These are phyloP conservation scores for Sarocladium oryzae DNA, from an alignment of 2,329 filamentous ascomycete species.

Conservation along the genomic window DNA sequence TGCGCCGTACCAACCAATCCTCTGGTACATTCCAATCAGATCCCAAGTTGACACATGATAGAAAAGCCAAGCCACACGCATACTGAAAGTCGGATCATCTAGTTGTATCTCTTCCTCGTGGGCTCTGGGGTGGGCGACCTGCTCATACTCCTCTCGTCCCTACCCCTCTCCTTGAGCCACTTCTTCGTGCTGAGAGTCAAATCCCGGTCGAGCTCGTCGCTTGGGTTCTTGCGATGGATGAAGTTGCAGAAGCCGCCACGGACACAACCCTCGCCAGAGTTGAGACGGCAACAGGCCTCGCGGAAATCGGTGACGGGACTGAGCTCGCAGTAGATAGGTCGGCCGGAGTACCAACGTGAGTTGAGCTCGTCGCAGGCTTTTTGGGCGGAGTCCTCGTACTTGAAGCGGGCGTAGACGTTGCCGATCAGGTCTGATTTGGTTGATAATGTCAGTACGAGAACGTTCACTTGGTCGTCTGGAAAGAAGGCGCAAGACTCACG, in stretches of 20 bases:
- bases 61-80: not conserved
- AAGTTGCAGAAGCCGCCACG: slow-evolving; percentile 98
- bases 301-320: slow-evolving; percentile 96
- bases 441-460: too few relatives aligned
- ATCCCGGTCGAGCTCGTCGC: slow-evolving; percentile 80
- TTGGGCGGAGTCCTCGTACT: slow-evolving; percentile 96
- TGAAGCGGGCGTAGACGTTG: slow-evolving; percentile 99
- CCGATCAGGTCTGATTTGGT: slow-evolving; percentile 74
- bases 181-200: slow-evolving; percentile 88
- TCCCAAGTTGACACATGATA: not conserved
- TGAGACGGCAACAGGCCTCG: slow-evolving; percentile 93
- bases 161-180: slow-evolving; percentile 80
- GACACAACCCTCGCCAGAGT: slow-evolving; percentile 91
- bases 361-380: slow-evolving; percentile 91
- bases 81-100: not conserved
- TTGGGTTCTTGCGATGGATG: slow-evolving; percentile 95
- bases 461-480: not conserved
- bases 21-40: not conserved
- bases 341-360: slow-evolving; percentile 90
- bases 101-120: slow-evolving; percentile 56
- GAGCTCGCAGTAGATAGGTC: slow-evolving; percentile 97
- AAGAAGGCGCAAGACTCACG: slow-evolving; percentile 46
- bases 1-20: slow-evolving; percentile 5
- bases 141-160: slow-evolving; percentile 74
- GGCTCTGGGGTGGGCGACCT: slow-evolving; percentile 85